Percentiles rank a stretch among this genome's conserved stretches.
These are phyloP conservation scores for Albugo laibachii DNA, from an alignment of 352 stramenopile species.

Conservation along the genomic window DNA sequence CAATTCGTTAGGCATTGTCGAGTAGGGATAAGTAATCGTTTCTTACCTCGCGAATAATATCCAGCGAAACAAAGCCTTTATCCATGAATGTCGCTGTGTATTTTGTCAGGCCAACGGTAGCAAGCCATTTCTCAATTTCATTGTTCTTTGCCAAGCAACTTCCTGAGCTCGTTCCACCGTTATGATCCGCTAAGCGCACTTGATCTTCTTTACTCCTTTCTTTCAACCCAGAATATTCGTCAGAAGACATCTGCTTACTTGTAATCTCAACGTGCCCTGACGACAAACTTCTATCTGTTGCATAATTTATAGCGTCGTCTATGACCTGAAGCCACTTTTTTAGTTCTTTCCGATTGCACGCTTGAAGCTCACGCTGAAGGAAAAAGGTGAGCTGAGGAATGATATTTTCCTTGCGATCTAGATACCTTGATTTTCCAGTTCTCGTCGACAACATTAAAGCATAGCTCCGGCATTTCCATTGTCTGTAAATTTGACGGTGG, in stretches of 20 bases:
- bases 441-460: slow-evolving; percentile 54
- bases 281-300: slow-evolving; percentile 6
- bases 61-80: slow-evolving; percentile 56
- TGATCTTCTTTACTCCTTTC: no score
- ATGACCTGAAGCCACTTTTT: slow-evolving; percentile 51
- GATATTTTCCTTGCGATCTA: no score
- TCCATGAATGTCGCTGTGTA: slow-evolving; percentile 45
- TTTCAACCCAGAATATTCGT: no score
- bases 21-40: slow-evolving; percentile 1
- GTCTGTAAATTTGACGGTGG: slow-evolving; percentile 11
- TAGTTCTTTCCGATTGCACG: slow-evolving; percentile 31
- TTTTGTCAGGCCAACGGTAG: slow-evolving; percentile 15
- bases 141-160: slow-evolving; percentile 21
- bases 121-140: slow-evolving; percentile 60
- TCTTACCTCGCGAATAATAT: slow-evolving; percentile 70
- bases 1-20: not conserved
- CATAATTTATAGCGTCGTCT: slow-evolving; percentile 57
- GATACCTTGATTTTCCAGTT: slow-evolving; percentile 52
- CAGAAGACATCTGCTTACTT: no score
- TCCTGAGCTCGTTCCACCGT: no score
- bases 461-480: slow-evolving; percentile 65
- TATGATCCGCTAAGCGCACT: no score
- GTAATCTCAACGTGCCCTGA: no score
- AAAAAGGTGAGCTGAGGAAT: no score
- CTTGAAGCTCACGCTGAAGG: slow-evolving; percentile 31